phyloP scores from a whole-genome alignment of 2,329 filamentous ascomycete species.

The Camillea tinctor region DNA sequence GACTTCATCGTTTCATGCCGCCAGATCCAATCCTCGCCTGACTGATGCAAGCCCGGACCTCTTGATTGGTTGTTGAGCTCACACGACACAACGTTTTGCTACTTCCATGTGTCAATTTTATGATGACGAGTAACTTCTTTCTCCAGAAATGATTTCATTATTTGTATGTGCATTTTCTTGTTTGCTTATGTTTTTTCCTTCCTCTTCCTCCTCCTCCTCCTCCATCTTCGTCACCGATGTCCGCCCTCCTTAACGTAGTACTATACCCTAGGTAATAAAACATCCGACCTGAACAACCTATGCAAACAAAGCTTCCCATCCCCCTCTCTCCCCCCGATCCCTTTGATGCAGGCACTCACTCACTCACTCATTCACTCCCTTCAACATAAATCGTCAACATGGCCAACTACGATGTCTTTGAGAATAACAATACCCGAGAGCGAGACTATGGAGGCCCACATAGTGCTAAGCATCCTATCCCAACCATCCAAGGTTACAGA shows the following conservation, averaged over 20 bases:
- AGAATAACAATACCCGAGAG: conserved; percentile 11
- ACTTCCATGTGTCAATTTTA: neutral
- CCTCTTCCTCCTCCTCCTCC: too few relatives aligned
- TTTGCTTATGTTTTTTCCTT: neutral
- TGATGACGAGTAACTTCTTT: neutral
- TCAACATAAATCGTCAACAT: conserved; percentile 7
- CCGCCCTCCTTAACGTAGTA: too few relatives aligned
- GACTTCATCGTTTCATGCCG: neutral
- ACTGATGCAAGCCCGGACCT: neutral
- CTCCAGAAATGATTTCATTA: neutral
- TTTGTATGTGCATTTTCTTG: neutral
- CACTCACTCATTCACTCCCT: too few relatives aligned
- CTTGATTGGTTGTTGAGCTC: neutral
- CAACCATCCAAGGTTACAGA: conserved; percentile 49
- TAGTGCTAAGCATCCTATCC: conserved; percentile 32
- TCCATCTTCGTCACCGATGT: too few relatives aligned
- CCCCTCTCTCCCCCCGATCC: conserved; percentile 1
- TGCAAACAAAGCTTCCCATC: neutral
- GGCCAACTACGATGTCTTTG: conserved; percentile 18
- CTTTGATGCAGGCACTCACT: neutral
- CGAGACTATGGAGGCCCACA: conserved; percentile 23
- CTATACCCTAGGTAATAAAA: too few relatives aligned
- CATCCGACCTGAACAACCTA: too few relatives aligned
- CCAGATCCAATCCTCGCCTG: neutral
- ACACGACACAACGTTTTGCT: neutral